These are phyloP conservation scores for Evernia prunastri DNA, from an alignment of 495 filamentous ascomycete genomes.

Conservation along the genomic window DNA sequence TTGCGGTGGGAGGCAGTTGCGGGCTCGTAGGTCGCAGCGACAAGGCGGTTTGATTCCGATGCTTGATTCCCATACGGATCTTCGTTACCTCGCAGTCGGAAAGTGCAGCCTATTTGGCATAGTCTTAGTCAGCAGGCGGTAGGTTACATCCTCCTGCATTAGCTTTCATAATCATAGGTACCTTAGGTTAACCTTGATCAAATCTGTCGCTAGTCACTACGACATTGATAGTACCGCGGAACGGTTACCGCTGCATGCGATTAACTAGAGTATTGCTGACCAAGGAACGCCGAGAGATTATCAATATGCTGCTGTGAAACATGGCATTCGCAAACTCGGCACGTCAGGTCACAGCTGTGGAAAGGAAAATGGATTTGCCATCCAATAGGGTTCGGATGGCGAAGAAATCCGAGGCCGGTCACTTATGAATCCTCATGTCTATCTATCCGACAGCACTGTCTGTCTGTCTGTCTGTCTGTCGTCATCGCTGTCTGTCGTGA, in stretches of 20 bases:
- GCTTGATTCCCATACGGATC: too few relatives aligned
- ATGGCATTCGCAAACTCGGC: too few relatives aligned
- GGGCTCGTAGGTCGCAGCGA: constrained; percentile 66
- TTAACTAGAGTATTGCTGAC: constrained; percentile 12
- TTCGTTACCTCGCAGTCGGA: too few relatives aligned
- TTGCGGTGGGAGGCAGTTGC: constrained; percentile 35
- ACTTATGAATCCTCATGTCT: background rate
- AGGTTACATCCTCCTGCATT: too few relatives aligned
- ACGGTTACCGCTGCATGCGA: constrained; percentile 25
- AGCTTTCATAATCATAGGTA: too few relatives aligned
- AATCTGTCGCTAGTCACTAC: too few relatives aligned
- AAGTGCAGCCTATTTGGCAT: too few relatives aligned
- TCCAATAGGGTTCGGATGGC: background rate
- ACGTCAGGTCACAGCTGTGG: background rate
- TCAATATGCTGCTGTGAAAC: background rate
- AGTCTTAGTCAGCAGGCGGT: too few relatives aligned
- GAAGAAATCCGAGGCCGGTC: background rate
- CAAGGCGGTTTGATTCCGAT: constrained; percentile 55
- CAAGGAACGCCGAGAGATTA: constrained; percentile 1
- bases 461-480: too few relatives aligned
- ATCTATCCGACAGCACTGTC: background rate
- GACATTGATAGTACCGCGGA: too few relatives aligned
- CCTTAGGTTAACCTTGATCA: too few relatives aligned
- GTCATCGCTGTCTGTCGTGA: background rate
- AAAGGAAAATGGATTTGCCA: background rate